phyloP scores from a whole-genome alignment of 495 filamentous ascomycete species.

The Diplogelasinospora grovesii region DNA sequence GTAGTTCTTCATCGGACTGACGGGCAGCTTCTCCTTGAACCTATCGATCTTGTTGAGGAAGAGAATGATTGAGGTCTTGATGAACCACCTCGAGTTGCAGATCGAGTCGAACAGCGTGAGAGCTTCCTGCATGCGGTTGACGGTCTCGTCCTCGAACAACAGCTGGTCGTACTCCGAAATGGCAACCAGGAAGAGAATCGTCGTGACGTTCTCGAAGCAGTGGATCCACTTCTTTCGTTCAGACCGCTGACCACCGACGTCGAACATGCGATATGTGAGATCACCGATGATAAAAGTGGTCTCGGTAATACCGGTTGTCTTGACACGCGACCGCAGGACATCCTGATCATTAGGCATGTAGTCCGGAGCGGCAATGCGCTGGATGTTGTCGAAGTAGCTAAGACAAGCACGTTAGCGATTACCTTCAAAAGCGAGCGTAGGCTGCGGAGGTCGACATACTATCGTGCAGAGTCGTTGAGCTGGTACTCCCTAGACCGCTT shows the following conservation, averaged over 20 bases:
- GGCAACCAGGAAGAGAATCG: conserved; percentile 95
- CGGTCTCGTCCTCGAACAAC: conserved; percentile 88
- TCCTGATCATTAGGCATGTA: conserved; percentile 98
- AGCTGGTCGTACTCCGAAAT: conserved; percentile 99
- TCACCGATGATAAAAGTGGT: conserved; percentile 98
- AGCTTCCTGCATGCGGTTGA: conserved; percentile 99
- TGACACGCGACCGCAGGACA: conserved; percentile 94
- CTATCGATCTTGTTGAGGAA: conserved; percentile 99
- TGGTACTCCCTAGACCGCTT: conserved; percentile 94
- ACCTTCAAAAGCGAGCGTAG: conserved; percentile 3
- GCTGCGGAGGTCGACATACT: conserved; percentile 57
- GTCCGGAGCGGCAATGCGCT: conserved; percentile 82
- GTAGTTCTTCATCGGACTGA: conserved; percentile 99
- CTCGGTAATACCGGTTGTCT: conserved; percentile 99
- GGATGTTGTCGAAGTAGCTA: conserved; percentile 96
- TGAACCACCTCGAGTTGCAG: conserved; percentile 98
- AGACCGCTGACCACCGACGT: conserved; percentile 96
- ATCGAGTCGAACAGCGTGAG: conserved; percentile 98
- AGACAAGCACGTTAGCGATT: conserved; percentile 31
- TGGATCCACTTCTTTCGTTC: conserved; percentile 99
- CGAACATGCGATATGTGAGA: conserved; percentile 98
- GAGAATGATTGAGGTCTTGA: conserved; percentile 97
- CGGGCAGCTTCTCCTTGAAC: conserved; percentile 98
- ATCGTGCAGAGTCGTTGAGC: conserved; percentile 95
- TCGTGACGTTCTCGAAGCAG: conserved; percentile 99